Evolutionary conservation across 805 yeast species (phyloP), one percentile per base, ranked within the genome.

Genomic region (Wickerhamiella azymoides): DNA sequence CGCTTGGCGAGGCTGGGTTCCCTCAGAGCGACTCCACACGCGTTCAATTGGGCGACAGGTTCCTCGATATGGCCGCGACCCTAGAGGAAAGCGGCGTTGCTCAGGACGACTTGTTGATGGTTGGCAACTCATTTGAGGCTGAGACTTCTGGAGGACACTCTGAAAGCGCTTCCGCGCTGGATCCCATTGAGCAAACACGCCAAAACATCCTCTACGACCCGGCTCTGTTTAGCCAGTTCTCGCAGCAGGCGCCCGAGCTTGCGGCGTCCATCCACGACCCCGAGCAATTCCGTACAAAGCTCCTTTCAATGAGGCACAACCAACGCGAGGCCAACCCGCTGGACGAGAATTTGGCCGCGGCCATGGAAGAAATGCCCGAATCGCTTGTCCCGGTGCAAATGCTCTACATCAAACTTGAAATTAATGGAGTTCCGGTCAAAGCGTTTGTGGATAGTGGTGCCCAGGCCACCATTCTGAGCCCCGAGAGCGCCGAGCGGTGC

Each of bases 401-500:
- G 95, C 70, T 92, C 35, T 89, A 80, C 62, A 77, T 92, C 13
- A 70, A 77, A 47, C 70, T 85, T 36, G 79, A 76, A 52, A 80
- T 89, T 32, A 88, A 92, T 56, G 89, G 92, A 1, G 69, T 71
- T 39, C 77, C 79, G 18, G 80, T 86, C 2, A 84, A 84, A 59
- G 97, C 97, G 0, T 85, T 92, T 66, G 94, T 92, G 5, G 99
- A 92, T 60, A 77, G 96, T 0, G 98, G 99, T 2, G 97, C 99
- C 0, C 96, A 86, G 61, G 68, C 76, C 25, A 86, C 98, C 0
- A 79, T 92, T 36, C 62, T 92, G 57, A 77, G 86, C 27, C 82
- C 93, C 1, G 66, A 68, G 36, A 68, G 88, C 51, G 95, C 94
- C 0, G 82, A 80, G 50, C 65, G 68, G 40, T 75, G 88, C 49